phyloP scores from a whole-genome alignment of 2,329 filamentous ascomycete genomes.

The Fusarium verrucosum region DNA sequence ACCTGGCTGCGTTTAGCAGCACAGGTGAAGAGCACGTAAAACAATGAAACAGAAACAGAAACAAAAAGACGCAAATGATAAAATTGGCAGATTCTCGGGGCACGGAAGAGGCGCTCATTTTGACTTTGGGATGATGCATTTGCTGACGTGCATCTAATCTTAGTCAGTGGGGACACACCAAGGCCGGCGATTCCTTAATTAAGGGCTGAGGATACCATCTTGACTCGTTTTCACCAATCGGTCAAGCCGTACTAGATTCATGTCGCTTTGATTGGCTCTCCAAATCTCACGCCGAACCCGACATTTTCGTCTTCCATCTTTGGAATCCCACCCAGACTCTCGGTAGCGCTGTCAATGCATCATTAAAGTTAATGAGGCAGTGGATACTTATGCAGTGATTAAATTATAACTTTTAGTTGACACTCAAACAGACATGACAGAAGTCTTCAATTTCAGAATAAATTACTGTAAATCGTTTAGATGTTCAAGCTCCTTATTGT shows the following conservation, averaged over 20 bases:
- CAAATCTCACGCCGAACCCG: constrained; percentile 1
- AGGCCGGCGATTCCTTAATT: constrained; percentile 19
- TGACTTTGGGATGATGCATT: background rate
- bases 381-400: too few relatives aligned
- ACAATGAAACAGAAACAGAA: background rate
- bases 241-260: background rate
- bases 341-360: too few relatives aligned
- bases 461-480: background rate
- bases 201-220: background rate
- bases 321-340: too few relatives aligned
- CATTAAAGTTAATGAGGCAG: too few relatives aligned
- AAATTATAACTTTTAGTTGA: too few relatives aligned
- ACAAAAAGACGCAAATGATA: background rate
- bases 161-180: background rate
- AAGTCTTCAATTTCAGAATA: background rate
- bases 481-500: background rate
- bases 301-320: too few relatives aligned
- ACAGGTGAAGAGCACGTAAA: background rate
- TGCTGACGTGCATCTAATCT: background rate
- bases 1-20: background rate
- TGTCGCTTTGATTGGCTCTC: constrained; percentile 3
- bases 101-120: background rate
- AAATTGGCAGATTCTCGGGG: too few relatives aligned
- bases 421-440: too few relatives aligned
- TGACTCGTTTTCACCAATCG: constrained; percentile 21